These are phyloP conservation scores for Aspergillus alliaceus DNA, from an alignment of 2,329 filamentous ascomycete genomes.

Conservation along the genomic window DNA sequence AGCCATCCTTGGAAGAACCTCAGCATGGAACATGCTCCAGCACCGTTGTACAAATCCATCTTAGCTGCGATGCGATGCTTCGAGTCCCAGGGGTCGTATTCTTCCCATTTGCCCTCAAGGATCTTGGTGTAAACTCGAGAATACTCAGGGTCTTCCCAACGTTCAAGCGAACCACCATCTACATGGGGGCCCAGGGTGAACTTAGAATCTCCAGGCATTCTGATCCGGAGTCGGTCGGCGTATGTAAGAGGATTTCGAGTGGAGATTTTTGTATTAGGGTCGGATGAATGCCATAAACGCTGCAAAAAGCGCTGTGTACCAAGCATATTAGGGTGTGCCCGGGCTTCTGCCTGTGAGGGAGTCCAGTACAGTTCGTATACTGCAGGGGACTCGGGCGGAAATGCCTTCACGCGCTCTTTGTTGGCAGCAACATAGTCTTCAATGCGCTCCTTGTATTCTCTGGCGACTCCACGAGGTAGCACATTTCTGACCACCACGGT, in stretches of 20 bases:
- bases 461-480: conserved; percentile 61
- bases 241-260: conserved; percentile 66
- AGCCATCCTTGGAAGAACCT: conserved; percentile 91
- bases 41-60: conserved; percentile 75
- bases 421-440: conserved; percentile 67
- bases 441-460: conserved; percentile 64
- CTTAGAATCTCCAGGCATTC: conserved; percentile 67
- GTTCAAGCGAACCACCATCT: conserved; percentile 72
- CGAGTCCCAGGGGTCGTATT: conserved; percentile 80
- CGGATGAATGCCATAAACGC: conserved; percentile 61
- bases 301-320: conserved; percentile 63
- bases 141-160: conserved; percentile 72
- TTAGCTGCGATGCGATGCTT: conserved; percentile 66
- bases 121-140: conserved; percentile 72
- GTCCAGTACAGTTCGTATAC: conserved; percentile 80
- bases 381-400: conserved; percentile 65
- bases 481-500: conserved; percentile 66
- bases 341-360: conserved; percentile 64
- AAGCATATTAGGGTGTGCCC: conserved; percentile 66
- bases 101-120: conserved; percentile 74
- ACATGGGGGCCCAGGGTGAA: conserved; percentile 74
- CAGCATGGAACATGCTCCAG: conserved; percentile 81
- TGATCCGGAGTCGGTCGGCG: conserved; percentile 70
- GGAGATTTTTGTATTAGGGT: conserved; percentile 46
- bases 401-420: conserved; percentile 54